These are phyloP conservation scores for Paratinospora sagittata DNA, from an alignment of 164 flowering plant genomes.

Conservation along the genomic window DNA sequence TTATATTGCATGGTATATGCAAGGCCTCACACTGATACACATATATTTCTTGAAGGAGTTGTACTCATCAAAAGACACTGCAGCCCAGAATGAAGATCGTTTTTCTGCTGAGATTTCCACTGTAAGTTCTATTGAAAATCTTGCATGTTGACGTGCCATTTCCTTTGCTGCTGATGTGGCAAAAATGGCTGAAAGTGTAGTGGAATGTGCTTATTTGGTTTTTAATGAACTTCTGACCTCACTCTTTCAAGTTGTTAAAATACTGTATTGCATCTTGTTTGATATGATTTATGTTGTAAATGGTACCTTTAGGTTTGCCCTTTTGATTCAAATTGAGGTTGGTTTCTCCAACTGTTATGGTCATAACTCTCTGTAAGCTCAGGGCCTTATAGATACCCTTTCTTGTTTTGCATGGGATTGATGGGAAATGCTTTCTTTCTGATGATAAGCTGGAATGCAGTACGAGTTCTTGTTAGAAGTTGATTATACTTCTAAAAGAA, in stretches of 20 bases:
- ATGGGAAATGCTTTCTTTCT: too few species aligned
- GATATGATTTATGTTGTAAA: neutral
- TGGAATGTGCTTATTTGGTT: neutral
- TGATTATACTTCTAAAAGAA: too few species aligned
- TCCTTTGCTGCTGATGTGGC: neutral
- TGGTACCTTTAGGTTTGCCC: neutral
- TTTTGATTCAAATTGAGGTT: neutral
- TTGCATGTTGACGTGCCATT: neutral
- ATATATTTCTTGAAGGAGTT: constrained; percentile 47
- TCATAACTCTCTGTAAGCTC: too few species aligned
- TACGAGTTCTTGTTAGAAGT: too few species aligned
- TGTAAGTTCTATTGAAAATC: constrained; percentile 33
- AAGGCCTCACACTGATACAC: neutral
- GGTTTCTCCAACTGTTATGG: too few species aligned
- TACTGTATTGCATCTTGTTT: neutral
- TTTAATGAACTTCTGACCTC: neutral
- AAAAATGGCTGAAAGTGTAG: neutral
- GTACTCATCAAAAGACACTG: constrained; percentile 52
- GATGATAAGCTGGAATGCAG: too few species aligned
- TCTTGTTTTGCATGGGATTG: too few species aligned
- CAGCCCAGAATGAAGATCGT: constrained; percentile 59
- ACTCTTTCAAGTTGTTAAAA: neutral
- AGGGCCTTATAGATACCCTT: too few species aligned
- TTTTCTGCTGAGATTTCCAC: constrained; percentile 66
- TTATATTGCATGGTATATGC: neutral